Base-by-base conservation (phyloP, 208 protist genomes). In the Leptomonas seymouri region DNA sequence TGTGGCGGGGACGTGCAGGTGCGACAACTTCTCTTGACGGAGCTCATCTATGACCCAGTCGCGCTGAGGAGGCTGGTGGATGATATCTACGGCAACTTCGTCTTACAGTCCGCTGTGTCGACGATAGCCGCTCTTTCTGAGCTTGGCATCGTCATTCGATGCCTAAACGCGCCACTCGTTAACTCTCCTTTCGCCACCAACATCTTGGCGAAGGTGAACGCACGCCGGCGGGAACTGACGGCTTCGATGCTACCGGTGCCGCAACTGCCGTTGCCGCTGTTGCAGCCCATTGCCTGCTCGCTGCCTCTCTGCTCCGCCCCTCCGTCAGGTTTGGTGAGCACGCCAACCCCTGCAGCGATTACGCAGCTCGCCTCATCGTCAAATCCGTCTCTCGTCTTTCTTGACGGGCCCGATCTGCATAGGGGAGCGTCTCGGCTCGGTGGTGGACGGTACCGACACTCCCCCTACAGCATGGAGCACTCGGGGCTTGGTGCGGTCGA, bases 81-180 rank as follows among this genome's bases (percentile, higher is more conserved):
- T 44, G 89, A 96, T 72, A 55, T 42, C 44, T 97, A 82, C 67
- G 92, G 92, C 21, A 97, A 97, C 75, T 97, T 93, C 68, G 92
- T 95, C 8, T 74, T 95, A 54, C 92, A 95, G 77, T 74, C 84
- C 48, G 67, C 93, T 57, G 80, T 93, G 45, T 39, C 54, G 18
- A 23, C 23, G 12, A 7, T 44, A 14, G 28, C 9, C 28, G 54
- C 8, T 9, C n/a, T 58, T 9, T 8, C 28, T 1, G 18, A 44
- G 20, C 28, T 58, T 1, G 6, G 18, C 20, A 8, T 21, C 20
- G 6, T 58, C 1, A 27, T 4, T 7, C 15, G n/a, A 31, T 3
- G 0, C 6, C 1, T 58, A 18, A 14, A 6, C 12, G 3, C 1
- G 4, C 9, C 15, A 0, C 11, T 41, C 3, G 15, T 5, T 6